Conservation (phyloP, 768 basidiomycete species). For the Trametes cubensis region DNA sequence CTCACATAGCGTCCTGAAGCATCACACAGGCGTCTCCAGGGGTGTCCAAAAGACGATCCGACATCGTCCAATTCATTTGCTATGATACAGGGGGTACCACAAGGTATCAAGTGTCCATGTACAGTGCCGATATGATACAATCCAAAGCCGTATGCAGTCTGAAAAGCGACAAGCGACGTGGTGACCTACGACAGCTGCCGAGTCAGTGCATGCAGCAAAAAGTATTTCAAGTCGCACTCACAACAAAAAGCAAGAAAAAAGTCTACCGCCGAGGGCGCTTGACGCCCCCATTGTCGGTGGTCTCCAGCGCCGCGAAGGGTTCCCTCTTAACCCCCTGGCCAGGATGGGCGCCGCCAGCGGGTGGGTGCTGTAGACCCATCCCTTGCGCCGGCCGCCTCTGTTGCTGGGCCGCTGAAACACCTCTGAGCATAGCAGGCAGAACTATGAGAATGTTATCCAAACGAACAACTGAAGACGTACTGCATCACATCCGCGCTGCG, state of each 20-base stretch:
- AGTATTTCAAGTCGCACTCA: too few species aligned
- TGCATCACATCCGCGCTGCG: constrained; percentile 28
- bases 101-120: background rate
- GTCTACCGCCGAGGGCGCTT: constrained; percentile 22
- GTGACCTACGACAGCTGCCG: too few species aligned
- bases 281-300: constrained; percentile 21
- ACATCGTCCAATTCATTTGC: background rate
- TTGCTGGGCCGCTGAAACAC: background rate
- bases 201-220: too few species aligned
- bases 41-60: too few species aligned
- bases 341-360: background rate
- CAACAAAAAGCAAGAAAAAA: too few species aligned
- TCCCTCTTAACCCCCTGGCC: constrained; percentile 21
- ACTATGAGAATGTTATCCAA: background rate
- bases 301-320: constrained; percentile 20
- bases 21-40: too few species aligned
- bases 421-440: background rate
- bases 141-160: background rate
- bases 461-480: constrained; percentile 6
- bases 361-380: constrained; percentile 24
- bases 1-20: too few species aligned
- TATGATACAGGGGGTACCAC: constrained; percentile 3
- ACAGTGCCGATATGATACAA: background rate
- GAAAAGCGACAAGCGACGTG: too few species aligned
- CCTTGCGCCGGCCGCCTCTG: constrained; percentile 23